Evolutionary conservation across 139 green algal species (phyloP), one percentile per base, ranked within the genome.

Genomic region (Chlorella sp.): DNA sequence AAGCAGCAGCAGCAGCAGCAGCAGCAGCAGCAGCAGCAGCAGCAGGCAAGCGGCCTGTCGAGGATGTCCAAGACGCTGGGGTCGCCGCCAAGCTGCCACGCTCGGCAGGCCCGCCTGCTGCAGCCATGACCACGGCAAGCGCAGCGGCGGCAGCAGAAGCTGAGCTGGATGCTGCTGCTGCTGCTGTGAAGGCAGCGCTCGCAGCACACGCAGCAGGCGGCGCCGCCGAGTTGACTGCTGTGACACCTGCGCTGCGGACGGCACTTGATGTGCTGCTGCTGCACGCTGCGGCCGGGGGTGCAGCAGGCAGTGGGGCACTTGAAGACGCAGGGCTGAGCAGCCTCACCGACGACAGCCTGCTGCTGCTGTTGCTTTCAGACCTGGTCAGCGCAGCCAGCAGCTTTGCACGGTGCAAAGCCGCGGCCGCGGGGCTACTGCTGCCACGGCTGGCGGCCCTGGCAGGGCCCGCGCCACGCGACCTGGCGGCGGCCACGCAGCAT

Each of bases 381-480:
- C 20, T 47, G 0, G 18, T 83, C 63, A 16, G 11, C 26, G 39
- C 78, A 5, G 20, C 39, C 39, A 75, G 39, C 39, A 83, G 78
- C 78, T 83, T 74, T 51, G 78, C 63, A 0, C 78, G 62, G 39
- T 75, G 78, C 78, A 34, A 26, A 1, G 78, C 63, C 25, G 78
- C 63, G 1, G 62, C 63, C 5, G 39, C 28, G 28, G 39, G 63
- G 3, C 23, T 83, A 63, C 63, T 74, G 78, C 78, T 83, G 78
- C 78, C 78, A 30, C 78, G 78, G 20, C 63, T 74, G 62, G 26
- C 30, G 28, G 39, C 1, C 39, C n/a, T 83, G 39, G 63, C 44
- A n/a, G 78, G 28, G 15, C 38, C 63, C 0, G 63, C 78, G 20
- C 56, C 63, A 28, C 78, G 63, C 0, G 78, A 83, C 78, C 62